Evolutionary conservation across 2,329 filamentous ascomycete genomes (phyloP), one percentile per base, ranked within the genome.

Genomic region (Penicillium frequentans): DNA sequence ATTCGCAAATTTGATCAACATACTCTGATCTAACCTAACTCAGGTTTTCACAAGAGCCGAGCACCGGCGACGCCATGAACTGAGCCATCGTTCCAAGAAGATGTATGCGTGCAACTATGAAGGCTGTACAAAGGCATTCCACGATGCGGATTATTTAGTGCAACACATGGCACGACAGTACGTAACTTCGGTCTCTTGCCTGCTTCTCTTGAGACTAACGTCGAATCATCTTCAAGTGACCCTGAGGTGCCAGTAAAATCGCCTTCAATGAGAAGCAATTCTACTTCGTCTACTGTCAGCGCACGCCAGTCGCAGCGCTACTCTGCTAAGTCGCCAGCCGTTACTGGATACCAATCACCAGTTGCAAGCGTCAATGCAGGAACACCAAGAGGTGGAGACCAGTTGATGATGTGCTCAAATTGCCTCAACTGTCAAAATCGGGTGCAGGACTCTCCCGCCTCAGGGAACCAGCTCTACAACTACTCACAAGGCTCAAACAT

Each of bases 11-110:
- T 8, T 3, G 23, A 5, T 44, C 2, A 10, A 8, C 5, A 33
- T 6, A 10, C 1, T 7, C 6, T 5, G 16, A 26, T 16, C 16
- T 24, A 37, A 45, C 42, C 27, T 31, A 5, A 24, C 4, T 44
- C 21, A 80, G 78, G 70, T 81, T 19, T 81, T 81, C 57, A 81
- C 79, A 7, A 72, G 79, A 67, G 79, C 79, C 49, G 79, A 81
- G 61, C 79, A 81, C 35, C 54, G 55, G 51, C 74, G 75, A 63
- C 76, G 79, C 21, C 79, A 81, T 70, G 77, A 81, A 58, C 67
- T 79, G 52, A 81, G 80, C 58, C 79, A 81, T 65, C 79, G 77
- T 56, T 71, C 77, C 3, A 76, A 77, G 55, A 76, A 76, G 23
- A 60, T 71, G 13, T 79, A 75, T 55, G 67, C 66, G 21, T 81